These are phyloP conservation scores for Trichophyton simii DNA, from an alignment of 2,329 filamentous ascomycete species.

Conservation along the genomic window DNA sequence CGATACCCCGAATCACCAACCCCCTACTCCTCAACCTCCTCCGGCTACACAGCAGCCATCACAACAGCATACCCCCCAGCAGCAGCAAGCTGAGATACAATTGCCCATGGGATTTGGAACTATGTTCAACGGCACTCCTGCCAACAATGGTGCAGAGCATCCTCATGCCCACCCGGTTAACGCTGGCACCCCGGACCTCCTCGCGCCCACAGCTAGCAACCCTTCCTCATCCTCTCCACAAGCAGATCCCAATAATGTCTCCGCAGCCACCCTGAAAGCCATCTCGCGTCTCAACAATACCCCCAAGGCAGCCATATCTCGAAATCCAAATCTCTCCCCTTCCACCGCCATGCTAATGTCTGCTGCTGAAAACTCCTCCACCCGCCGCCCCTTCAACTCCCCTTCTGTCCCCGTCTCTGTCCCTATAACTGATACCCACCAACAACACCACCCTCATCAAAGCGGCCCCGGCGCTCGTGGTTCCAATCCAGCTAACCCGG, in stretches of 20 bases:
- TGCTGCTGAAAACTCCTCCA: slow-evolving; percentile 4
- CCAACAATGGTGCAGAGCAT: slow-evolving; percentile 1
- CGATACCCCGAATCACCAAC: slow-evolving; percentile 3
- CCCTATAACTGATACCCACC: neutral
- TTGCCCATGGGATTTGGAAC: slow-evolving; percentile 29
- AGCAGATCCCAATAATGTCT: slow-evolving; percentile 17
- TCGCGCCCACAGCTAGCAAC: slow-evolving; percentile 6
- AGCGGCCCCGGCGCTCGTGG: neutral
- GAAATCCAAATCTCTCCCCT: slow-evolving; percentile 14
- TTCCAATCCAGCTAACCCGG: neutral
- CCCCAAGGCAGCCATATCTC: slow-evolving; percentile 19
- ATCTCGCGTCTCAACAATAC: slow-evolving; percentile 28
- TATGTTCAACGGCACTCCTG: slow-evolving; percentile 20
- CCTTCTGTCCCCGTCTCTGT: neutral
- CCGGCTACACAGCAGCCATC: slow-evolving; percentile 5
- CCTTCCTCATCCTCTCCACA: slow-evolving; percentile 12
- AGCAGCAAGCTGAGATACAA: slow-evolving; percentile 15
- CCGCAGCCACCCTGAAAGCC: slow-evolving; percentile 26
- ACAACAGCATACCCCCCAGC: slow-evolving; percentile 1
- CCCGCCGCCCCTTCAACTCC: neutral
- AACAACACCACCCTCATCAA: neutral
- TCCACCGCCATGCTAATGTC: slow-evolving; percentile 18
- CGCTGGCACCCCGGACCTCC: slow-evolving; percentile 1
- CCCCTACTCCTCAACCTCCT: neutral
- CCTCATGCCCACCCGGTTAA: slow-evolving; percentile 2